Conservation (phyloP, 331 rosid species). For the Quercus tomentella region DNA sequence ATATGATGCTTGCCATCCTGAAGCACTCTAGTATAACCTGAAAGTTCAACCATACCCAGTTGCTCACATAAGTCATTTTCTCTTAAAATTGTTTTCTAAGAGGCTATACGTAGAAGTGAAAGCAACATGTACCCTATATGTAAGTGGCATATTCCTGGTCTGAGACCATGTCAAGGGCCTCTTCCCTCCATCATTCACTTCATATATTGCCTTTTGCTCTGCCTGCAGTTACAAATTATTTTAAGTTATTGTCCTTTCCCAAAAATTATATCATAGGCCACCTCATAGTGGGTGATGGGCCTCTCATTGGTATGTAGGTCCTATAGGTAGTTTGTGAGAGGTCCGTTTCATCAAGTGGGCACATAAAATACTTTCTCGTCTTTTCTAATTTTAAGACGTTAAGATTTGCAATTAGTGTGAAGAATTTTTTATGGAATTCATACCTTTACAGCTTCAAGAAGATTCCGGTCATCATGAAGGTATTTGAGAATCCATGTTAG, state of each 20-base stretch:
- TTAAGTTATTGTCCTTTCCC: too few relatives aligned
- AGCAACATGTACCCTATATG: slow-evolving; percentile 46
- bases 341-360: too few relatives aligned
- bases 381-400: not conserved
- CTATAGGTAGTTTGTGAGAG: too few relatives aligned
- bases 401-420: slow-evolving; percentile 6
- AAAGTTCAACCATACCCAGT: slow-evolving; percentile 6
- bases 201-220: slow-evolving; percentile 62
- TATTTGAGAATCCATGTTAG: slow-evolving; percentile 90
- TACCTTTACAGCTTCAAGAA: slow-evolving; percentile 68
- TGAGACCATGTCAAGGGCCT: slow-evolving; percentile 69
- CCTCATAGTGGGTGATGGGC: too few relatives aligned
- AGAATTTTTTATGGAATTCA: slow-evolving; percentile 6
- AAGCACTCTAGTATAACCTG: slow-evolving; percentile 86
- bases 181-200: slow-evolving; percentile 55
- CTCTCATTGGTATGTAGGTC: too few relatives aligned
- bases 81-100: not conserved
- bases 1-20: slow-evolving; percentile 90
- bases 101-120: not conserved
- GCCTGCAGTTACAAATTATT: slow-evolving; percentile 30
- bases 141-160: slow-evolving; percentile 72
- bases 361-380: too few relatives aligned
- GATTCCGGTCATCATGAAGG: slow-evolving; percentile 71
- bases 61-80: slow-evolving; percentile 1
- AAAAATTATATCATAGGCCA: too few relatives aligned